A percentile compares a stretch with the other conserved stretches of the same genome.
phyloP scores from a whole-genome alignment of 176 grass and related monocot species.

The Oryza nivara region DNA sequence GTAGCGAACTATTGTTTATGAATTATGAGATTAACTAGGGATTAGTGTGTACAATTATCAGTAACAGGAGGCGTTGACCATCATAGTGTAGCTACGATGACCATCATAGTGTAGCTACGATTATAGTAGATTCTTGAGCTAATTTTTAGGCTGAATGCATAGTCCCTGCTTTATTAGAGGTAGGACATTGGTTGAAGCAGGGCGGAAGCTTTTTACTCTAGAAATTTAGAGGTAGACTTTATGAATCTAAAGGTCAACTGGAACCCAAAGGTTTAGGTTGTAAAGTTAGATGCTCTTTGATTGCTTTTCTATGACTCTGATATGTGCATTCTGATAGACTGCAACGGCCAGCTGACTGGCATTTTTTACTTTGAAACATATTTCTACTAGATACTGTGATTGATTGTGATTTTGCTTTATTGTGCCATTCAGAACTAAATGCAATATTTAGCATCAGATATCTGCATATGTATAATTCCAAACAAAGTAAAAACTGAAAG shows the following conservation, averaged over 20 bases:
- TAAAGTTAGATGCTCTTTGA: background rate
- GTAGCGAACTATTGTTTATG: background rate
- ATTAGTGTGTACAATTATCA: too few species aligned
- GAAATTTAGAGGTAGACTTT: constrained; percentile 3
- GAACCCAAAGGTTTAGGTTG: background rate
- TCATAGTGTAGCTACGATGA: background rate
- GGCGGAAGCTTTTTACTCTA: background rate
- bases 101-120: background rate
- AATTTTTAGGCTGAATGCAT: background rate
- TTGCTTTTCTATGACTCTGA: background rate
- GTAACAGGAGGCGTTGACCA: background rate
- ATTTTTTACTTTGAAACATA: background rate
- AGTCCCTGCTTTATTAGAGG: background rate
- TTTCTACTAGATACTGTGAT: background rate
- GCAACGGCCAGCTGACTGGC: background rate
- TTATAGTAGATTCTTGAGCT: background rate
- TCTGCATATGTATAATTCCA: background rate
- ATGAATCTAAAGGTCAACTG: background rate
- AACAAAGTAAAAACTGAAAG: background rate
- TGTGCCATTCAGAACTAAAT: too few species aligned
- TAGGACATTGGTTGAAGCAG: background rate
- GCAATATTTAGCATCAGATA: too few species aligned
- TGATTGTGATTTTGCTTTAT: background rate
- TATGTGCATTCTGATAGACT: background rate
- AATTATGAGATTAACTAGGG: background rate